A percentile compares a stretch with the other conserved stretches of the same genome.
Evolutionary conservation across 2,329 filamentous ascomycete genomes (phyloP).

Genomic region (Fusarium napiforme): DNA sequence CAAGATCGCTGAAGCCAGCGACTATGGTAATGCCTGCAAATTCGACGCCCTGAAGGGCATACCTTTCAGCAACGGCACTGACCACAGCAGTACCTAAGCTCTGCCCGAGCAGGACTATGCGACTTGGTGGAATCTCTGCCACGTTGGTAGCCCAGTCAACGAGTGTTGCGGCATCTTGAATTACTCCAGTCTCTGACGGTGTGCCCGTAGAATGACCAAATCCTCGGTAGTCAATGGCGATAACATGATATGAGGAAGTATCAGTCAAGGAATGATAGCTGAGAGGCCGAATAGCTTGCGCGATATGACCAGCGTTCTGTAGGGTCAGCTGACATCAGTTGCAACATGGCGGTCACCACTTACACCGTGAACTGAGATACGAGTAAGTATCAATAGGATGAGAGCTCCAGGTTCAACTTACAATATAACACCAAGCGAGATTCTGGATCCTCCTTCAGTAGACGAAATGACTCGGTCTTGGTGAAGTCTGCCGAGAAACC

Average conservation of each 20-base stretch:
- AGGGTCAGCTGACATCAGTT: constrained; percentile 24
- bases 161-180: constrained; percentile 79
- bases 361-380: constrained; percentile 69
- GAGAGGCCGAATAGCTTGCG: constrained; percentile 78
- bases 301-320: constrained; percentile 87
- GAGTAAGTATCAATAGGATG: constrained; percentile 14
- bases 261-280: constrained; percentile 82
- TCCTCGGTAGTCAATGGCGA: constrained; percentile 92
- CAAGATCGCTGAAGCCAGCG: constrained; percentile 80
- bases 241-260: constrained; percentile 79
- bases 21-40: constrained; percentile 86
- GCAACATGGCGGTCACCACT: constrained; percentile 43
- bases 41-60: constrained; percentile 67
- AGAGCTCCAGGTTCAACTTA: constrained; percentile 49
- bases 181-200: constrained; percentile 83
- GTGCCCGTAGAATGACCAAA: constrained; percentile 84
- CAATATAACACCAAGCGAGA: constrained; percentile 73
- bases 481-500: constrained; percentile 66
- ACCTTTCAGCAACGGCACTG: constrained; percentile 77
- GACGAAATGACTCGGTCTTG: constrained; percentile 66
- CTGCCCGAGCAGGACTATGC: constrained; percentile 86
- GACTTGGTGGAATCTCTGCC: constrained; percentile 72
- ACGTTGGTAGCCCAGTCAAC: constrained; percentile 77
- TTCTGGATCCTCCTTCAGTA: constrained; percentile 71
- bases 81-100: constrained; percentile 89